Conservation (phyloP, 495 filamentous ascomycete genomes). For the Hyaloscypha bicolor region DNA sequence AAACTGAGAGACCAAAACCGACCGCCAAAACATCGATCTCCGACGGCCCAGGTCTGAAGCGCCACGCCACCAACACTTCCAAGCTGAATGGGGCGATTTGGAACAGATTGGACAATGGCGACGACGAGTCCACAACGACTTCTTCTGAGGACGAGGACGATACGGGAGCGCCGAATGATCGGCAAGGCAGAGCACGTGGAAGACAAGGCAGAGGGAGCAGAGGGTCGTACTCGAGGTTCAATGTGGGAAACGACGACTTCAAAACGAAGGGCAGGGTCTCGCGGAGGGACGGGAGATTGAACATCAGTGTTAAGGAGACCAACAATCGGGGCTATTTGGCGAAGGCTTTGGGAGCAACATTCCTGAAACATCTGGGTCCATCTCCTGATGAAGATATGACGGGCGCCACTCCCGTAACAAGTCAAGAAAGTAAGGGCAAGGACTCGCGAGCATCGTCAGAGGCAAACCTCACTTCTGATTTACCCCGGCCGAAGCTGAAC, state of each 20-base stretch:
- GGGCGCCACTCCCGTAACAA: background rate
- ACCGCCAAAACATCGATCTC: constrained; percentile 19
- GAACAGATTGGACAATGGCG: background rate
- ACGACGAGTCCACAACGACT: constrained; percentile 11
- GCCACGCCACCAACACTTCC: constrained; percentile 24
- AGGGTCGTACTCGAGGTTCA: constrained; percentile 44
- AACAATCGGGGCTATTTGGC: constrained; percentile 66
- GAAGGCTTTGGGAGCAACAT: constrained; percentile 64
- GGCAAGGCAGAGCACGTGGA: background rate
- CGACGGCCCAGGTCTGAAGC: background rate
- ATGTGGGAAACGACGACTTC: constrained; percentile 65
- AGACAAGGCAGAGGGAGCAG: background rate
- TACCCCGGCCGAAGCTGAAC: constrained; percentile 56
- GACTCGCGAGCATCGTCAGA: constrained; percentile 24
- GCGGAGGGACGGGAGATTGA: constrained; percentile 68
- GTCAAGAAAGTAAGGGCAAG: constrained; percentile 24
- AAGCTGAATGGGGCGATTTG: constrained; percentile 24
- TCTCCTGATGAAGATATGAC: background rate
- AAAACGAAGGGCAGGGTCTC: constrained; percentile 65
- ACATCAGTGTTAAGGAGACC: constrained; percentile 64
- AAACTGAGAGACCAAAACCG: constrained; percentile 25
- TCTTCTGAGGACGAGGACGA: constrained; percentile 17
- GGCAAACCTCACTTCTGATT: constrained; percentile 20
- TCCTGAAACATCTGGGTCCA: constrained; percentile 42
- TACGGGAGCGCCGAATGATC: background rate